Percentiles rank a stretch among this genome's conserved stretches.
Conservation (phyloP, 257 asterid genomes). For the Mentha longifolia region DNA sequence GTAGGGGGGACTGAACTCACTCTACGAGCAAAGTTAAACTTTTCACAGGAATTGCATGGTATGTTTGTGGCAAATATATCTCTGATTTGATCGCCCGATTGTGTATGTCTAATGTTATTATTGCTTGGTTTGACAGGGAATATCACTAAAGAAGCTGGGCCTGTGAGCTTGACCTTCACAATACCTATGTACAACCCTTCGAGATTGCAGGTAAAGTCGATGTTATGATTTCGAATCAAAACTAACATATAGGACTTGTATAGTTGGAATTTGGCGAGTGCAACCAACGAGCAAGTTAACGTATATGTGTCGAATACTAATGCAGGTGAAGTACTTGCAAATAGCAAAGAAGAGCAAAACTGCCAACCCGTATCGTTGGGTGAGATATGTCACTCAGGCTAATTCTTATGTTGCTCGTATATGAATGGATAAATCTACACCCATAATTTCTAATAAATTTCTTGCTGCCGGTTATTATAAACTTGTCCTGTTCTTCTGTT, state of each 20-base stretch:
- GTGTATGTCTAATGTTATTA: conserved; percentile 10
- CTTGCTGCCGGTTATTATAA: background rate
- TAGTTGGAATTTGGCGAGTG: background rate
- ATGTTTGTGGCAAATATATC: conserved; percentile 29
- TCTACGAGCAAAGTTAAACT: conserved; percentile 88
- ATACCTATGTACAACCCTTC: conserved; percentile 98
- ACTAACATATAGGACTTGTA: too few species aligned
- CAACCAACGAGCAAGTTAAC: background rate
- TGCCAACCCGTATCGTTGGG: conserved; percentile 94
- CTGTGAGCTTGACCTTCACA: conserved; percentile 97
- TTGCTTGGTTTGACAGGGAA: conserved; percentile 61
- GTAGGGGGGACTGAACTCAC: conserved; percentile 96
- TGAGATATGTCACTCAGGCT: conserved; percentile 94
- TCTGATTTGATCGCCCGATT: conserved; percentile 3
- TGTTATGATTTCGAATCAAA: conserved; percentile 8
- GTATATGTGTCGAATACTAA: too few species aligned
- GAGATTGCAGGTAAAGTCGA: conserved; percentile 79
- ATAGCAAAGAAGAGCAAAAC: conserved; percentile 83
- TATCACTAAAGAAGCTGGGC: conserved; percentile 98
- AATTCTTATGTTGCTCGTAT: conserved; percentile 98
- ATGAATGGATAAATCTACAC: conserved; percentile 39
- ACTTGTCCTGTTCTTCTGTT: too few species aligned
- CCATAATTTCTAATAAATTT: background rate
- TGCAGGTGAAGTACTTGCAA: conserved; percentile 94
- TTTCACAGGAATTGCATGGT: conserved; percentile 97